Evolutionary conservation across 192 early-diverging fungal species (phyloP).

Genomic region (Mortierella alpina): DNA sequence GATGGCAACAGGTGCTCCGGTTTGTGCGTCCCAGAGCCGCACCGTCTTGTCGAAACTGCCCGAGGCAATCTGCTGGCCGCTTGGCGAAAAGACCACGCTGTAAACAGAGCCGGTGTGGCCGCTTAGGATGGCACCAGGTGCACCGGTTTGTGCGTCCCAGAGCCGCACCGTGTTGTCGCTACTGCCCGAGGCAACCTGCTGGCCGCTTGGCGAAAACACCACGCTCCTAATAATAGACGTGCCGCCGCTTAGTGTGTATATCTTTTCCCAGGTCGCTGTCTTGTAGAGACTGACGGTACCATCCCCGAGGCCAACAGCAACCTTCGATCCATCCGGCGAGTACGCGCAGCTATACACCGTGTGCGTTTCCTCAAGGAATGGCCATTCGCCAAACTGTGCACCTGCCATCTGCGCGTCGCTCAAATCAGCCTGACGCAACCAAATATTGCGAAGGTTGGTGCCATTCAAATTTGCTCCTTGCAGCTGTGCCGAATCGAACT

Average conservation of each 20-base stretch:
- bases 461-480: background rate
- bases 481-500: background rate
- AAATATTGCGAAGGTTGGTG: background rate
- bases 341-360: background rate
- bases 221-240: background rate
- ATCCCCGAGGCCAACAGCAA: background rate
- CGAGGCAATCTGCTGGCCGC: constrained; percentile 1
- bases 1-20: background rate
- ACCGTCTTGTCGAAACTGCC: background rate
- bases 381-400: constrained; percentile 1
- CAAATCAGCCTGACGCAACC: background rate
- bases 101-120: background rate
- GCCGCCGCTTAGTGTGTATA: background rate
- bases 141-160: background rate
- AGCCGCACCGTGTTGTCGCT: background rate
- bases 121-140: background rate
- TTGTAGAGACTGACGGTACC: background rate
- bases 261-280: background rate
- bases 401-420: background rate
- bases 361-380: background rate
- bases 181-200: background rate
- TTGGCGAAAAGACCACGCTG: background rate
- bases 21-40: background rate
- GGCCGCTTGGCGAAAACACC: background rate
- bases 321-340: background rate